These are phyloP conservation scores for Nannizziopsis arthrosporioides DNA, from an alignment of 2,329 filamentous ascomycete species.

Conservation along the genomic window DNA sequence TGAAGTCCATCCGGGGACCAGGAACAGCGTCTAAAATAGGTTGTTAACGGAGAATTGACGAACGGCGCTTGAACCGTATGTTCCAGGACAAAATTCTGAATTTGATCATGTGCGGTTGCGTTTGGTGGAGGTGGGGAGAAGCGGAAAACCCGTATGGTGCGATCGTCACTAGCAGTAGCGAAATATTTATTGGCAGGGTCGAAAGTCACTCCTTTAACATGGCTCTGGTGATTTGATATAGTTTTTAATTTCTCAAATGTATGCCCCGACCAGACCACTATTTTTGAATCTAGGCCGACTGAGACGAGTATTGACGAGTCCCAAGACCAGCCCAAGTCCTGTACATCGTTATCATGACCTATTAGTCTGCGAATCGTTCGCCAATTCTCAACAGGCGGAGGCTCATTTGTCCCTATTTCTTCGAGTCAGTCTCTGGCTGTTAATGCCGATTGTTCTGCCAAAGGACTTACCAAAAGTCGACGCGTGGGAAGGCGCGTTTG, in stretches of 20 bases:
- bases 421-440: conserved; percentile 11
- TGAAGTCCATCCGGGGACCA: conserved; percentile 97
- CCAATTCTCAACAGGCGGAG: conserved; percentile 94
- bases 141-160: conserved; percentile 90
- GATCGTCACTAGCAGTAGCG: conserved; percentile 91
- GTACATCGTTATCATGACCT: conserved; percentile 96
- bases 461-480: conserved; percentile 61
- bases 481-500: conserved; percentile 62
- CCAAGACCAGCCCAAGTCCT: conserved; percentile 92
- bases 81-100: conserved; percentile 92
- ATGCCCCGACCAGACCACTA: conserved; percentile 95
- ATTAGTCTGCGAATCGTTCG: conserved; percentile 86
- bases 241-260: conserved; percentile 98
- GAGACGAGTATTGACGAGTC: conserved; percentile 94
- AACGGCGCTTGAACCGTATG: conserved; percentile 84
- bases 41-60: conserved; percentile 81
- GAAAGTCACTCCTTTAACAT: conserved; percentile 97
- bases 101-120: conserved; percentile 85
- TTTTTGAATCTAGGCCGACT: conserved; percentile 91
- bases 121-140: conserved; percentile 87
- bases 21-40: conserved; percentile 90
- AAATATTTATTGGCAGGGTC: conserved; percentile 99
- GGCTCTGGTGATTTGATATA: conserved; percentile 82
- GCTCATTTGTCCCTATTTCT: conserved; percentile 63
- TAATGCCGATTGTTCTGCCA: conserved; percentile 1